Percentiles rank a stretch among this genome's conserved stretches.
Conservation (phyloP, 495 filamentous ascomycete species). For the Wilcoxina mikolae region DNA sequence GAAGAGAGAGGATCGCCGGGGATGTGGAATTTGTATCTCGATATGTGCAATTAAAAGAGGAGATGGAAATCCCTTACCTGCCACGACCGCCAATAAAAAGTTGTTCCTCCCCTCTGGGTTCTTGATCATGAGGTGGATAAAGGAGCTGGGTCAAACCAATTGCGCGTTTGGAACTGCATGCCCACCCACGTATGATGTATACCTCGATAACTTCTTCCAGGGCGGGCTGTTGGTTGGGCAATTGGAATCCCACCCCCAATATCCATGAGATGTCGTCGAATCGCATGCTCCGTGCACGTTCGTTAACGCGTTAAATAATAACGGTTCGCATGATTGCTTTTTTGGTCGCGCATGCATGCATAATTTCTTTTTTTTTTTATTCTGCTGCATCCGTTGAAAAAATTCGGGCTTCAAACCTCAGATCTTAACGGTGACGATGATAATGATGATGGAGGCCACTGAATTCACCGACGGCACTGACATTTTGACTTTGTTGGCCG, state of each 20-base stretch:
- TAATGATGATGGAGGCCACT: not conserved
- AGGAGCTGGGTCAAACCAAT: not conserved
- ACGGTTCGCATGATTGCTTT: conserved; percentile 6
- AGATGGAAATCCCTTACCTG: not conserved
- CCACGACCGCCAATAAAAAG: not conserved
- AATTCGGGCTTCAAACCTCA: not conserved
- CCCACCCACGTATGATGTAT: conserved; percentile 3
- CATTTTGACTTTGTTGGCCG: not conserved
- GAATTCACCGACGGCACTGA: not conserved
- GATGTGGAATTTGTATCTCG: not conserved
- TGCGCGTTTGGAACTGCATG: not conserved
- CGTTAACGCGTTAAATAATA: no score
- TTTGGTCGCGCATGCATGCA: conserved; percentile 3
- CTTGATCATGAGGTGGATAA: not conserved
- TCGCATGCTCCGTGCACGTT: conserved; percentile 1
- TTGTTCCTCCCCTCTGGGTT: not conserved
- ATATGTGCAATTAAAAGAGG: not conserved
- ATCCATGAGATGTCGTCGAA: conserved; percentile 1
- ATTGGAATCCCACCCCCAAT: not conserved
- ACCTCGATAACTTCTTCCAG: not conserved
- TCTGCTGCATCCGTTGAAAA: not conserved
- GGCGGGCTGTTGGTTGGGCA: not conserved
- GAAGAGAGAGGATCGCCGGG: not conserved
- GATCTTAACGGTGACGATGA: not conserved
- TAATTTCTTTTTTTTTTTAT: conserved; percentile 2